Conservation (phyloP, 805 yeast species). For the Wickerhamiella spandovensis region DNA sequence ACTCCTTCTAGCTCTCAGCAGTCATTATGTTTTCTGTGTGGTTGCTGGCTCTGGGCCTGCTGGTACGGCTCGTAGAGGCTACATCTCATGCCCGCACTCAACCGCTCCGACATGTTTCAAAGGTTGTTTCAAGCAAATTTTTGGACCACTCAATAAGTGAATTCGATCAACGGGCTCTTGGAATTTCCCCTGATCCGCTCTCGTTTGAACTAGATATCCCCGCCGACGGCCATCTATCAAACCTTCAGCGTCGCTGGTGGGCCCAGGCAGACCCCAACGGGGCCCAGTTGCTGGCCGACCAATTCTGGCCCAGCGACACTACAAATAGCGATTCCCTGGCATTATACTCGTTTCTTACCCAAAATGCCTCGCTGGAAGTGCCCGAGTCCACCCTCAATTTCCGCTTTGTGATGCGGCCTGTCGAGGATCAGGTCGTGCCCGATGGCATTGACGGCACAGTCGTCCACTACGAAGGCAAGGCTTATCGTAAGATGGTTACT, state of each 20-base stretch:
- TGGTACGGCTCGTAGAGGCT: neutral
- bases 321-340: constrained; percentile 10
- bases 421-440: constrained; percentile 6
- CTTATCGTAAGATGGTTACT: constrained; percentile 17
- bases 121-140: neutral
- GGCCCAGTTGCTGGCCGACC: neutral
- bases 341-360: constrained; percentile 15
- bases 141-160: neutral
- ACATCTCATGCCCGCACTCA: neutral
- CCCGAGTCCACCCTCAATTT: constrained; percentile 14
- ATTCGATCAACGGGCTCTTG: neutral
- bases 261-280: constrained; percentile 19
- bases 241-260: constrained; percentile 20
- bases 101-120: neutral
- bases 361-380: constrained; percentile 16
- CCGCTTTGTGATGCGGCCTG: constrained; percentile 16
- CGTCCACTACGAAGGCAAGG: constrained; percentile 17
- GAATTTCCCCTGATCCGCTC: neutral
- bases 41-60: neutral
- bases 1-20: neutral
- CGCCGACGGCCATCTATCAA: constrained; percentile 12
- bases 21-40: neutral
- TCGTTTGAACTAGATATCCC: constrained; percentile 14
- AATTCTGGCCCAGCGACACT: neutral
- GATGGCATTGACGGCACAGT: neutral